These are phyloP conservation scores for Pythium grandisporangium DNA, from an alignment of 352 stramenopile genomes.

Conservation along the genomic window DNA sequence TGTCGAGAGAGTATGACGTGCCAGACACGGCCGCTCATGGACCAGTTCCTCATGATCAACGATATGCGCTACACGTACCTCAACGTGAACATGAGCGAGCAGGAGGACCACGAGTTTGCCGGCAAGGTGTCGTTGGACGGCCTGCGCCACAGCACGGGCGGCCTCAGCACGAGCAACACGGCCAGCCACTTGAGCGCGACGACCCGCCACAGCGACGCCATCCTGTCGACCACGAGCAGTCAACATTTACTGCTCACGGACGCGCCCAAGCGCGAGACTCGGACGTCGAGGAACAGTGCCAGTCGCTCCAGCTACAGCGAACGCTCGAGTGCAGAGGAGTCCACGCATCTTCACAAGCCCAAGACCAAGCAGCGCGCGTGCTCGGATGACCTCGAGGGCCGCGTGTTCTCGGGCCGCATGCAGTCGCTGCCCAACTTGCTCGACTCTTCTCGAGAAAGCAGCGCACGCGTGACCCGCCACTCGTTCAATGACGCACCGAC, in stretches of 20 bases:
- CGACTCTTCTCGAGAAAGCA: conserved; percentile 22
- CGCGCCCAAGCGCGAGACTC: too few relatives aligned
- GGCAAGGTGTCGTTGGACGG: conserved; percentile 27
- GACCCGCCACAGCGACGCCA: conserved; percentile 11
- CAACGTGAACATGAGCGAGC: conserved; percentile 73
- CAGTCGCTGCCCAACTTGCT: conserved; percentile 46
- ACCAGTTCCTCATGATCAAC: conserved; percentile 85
- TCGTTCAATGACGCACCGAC: conserved; percentile 46
- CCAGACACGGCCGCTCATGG: conserved; percentile 64
- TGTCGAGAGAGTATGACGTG: conserved; percentile 64
- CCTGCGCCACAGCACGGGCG: conserved; percentile 3
- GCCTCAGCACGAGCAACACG: conserved; percentile 12
- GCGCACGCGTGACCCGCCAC: conserved; percentile 19
- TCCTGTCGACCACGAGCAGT: too few relatives aligned
- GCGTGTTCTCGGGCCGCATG: conserved; percentile 24
- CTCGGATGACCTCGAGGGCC: conserved; percentile 15
- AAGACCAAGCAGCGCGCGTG: too few relatives aligned
- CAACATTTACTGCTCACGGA: too few relatives aligned
- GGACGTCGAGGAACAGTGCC: too few relatives aligned
- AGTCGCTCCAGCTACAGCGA: conserved; percentile 10
- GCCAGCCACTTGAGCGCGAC: conserved; percentile 7
- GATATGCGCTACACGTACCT: conserved; percentile 86
- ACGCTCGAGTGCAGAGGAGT: background rate
- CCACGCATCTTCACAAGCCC: background rate
- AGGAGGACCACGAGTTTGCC: conserved; percentile 26